Percentiles rank a stretch among this genome's conserved stretches.
Evolutionary conservation across 148 eudicot genomes (phyloP).

Genomic region (Rhododendron molle): DNA sequence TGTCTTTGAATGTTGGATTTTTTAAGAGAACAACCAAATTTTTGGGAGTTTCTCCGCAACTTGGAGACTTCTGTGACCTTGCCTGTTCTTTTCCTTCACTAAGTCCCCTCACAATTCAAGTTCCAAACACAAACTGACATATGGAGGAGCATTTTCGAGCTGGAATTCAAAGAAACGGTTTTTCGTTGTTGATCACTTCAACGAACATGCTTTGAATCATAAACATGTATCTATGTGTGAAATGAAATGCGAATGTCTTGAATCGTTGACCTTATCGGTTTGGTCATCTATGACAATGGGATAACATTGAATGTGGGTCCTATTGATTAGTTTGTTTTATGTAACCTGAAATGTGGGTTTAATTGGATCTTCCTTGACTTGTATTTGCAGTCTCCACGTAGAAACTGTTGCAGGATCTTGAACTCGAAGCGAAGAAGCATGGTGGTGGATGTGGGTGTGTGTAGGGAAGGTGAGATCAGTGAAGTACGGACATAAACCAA

Average conservation of each 20-base stretch:
- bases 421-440: slow-evolving; percentile 32
- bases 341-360: background rate
- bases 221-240: background rate
- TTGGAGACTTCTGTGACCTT: background rate
- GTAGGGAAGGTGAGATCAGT: slow-evolving; percentile 53
- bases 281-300: no score
- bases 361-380: background rate
- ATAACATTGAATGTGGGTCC: background rate
- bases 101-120: background rate
- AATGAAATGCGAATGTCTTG: background rate
- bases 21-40: background rate
- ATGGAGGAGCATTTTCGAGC: background rate
- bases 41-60: background rate
- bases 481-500: slow-evolving; percentile 26
- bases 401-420: slow-evolving; percentile 62
- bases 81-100: background rate
- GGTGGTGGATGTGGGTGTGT: slow-evolving; percentile 53
- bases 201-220: background rate
- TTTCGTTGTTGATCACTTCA: background rate
- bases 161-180: background rate
- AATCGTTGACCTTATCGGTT: background rate
- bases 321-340: background rate
- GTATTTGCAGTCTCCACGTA: slow-evolving; percentile 48
- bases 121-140: background rate
- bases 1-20: background rate